Evolutionary conservation across 1,284 basidiomycete species (phyloP), one percentile per base, ranked within the genome.

Genomic region (Ganoderma sinense): DNA sequence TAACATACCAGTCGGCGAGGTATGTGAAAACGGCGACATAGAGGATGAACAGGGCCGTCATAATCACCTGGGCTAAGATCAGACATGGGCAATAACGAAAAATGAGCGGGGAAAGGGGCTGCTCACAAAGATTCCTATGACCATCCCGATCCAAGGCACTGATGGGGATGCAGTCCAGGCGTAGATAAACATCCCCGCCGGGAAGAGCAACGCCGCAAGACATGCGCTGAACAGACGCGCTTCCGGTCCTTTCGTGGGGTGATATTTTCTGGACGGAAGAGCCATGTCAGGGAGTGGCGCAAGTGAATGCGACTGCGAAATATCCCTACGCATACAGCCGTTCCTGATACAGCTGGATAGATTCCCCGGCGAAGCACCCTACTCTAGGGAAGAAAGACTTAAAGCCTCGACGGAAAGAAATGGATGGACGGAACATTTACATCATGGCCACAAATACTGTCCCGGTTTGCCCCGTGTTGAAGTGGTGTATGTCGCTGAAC

Each of bases 151-250:
- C 90, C 90, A 92, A 64, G 82, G 86, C 1, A 91, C 81, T 5
- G 75, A 70, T 1, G 83, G 70, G 71, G 85, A 89, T 36, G 86
- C 87, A 55, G 84, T 88, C 89, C 86, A 92, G 0, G 84, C 91
- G 77, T 86, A 91, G 51, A 91, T 87, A 79, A 92, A 89, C 84
- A 92, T 91, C 10, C 88, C 88, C 1, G 84, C 76, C 0, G 92
- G 89, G 66, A 94, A 85, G 8, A 90, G 74, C 20, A 94, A 69
- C 0, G 87, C 91, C 0, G 90, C 92, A 11, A 85, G 78, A 79
- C 92, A 91, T 2, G 92, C 89, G 23, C 82, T 80, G 72, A 92
- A 94, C 29, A 96, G 80, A 13, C 94, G 86, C 0, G 94, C 94
- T 80, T 95, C 94, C 0, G 92, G 90, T 0, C 92, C 92, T 56